phyloP scores from a whole-genome alignment of 352 stramenopile species.

The Thalassiosira oceanica region DNA sequence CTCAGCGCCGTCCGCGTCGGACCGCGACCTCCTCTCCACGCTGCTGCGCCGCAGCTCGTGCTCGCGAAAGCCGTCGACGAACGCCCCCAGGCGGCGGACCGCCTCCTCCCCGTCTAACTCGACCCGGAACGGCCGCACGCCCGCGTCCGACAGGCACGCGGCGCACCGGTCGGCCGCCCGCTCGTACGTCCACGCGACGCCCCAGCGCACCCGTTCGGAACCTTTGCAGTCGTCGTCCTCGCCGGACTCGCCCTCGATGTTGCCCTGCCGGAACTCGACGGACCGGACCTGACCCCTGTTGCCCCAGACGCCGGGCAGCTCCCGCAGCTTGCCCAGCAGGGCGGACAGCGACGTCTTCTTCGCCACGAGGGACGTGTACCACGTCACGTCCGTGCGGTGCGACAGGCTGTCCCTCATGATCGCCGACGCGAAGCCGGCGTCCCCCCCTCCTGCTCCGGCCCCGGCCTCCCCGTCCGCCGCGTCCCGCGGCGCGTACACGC shows the following conservation, averaged over 20 bases:
- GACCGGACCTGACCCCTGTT: conserved; percentile 84
- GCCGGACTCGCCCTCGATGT: conserved; percentile 55
- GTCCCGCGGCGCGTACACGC: conserved; percentile 40
- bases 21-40: background rate
- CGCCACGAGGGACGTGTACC: conserved; percentile 93
- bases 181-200: conserved; percentile 89
- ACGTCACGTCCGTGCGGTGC: conserved; percentile 82
- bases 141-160: conserved; percentile 18
- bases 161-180: conserved; percentile 22
- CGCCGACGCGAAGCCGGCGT: conserved; percentile 90
- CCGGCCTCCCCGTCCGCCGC: background rate
- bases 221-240: background rate
- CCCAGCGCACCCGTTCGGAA: conserved; percentile 81
- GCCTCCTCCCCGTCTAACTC: conserved; percentile 32
- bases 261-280: conserved; percentile 92
- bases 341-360: conserved; percentile 86
- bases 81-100: conserved; percentile 18
- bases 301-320: conserved; percentile 79
- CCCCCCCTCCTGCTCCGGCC: conserved; percentile 76
- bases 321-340: conserved; percentile 83
- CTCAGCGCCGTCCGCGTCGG: background rate
- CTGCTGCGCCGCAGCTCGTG: conserved; percentile 23
- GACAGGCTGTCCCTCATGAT: conserved; percentile 91
- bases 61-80: conserved; percentile 23
- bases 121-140: conserved; percentile 43